These are phyloP conservation scores for Zostera marina DNA, from an alignment of 116 monocot genomes.

Conservation along the genomic window DNA sequence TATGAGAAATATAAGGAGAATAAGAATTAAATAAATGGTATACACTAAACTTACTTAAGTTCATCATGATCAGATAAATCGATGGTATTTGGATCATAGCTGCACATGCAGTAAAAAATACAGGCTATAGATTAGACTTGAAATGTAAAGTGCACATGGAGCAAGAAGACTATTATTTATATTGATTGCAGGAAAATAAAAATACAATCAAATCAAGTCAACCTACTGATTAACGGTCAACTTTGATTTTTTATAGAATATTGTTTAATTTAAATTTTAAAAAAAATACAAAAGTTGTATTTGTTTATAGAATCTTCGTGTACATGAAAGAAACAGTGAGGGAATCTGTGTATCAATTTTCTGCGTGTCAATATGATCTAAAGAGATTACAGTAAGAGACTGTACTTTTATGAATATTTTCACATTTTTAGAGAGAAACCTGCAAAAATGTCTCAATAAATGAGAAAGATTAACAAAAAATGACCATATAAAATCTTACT, in stretches of 20 bases:
- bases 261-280: too few relatives aligned
- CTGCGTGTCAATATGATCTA: neutral
- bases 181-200: too few relatives aligned
- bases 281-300: too few relatives aligned
- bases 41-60: conserved; percentile 47
- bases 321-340: too few relatives aligned
- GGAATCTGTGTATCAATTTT: too few relatives aligned
- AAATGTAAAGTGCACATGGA: too few relatives aligned
- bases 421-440: neutral
- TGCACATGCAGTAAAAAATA: conserved; percentile 17
- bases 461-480: neutral
- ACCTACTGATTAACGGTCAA: too few relatives aligned
- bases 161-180: too few relatives aligned
- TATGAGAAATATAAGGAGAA: neutral
- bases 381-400: neutral
- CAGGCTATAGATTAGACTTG: neutral
- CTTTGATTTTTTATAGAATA: too few relatives aligned
- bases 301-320: too few relatives aligned
- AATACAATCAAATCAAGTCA: too few relatives aligned
- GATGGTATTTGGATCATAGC: conserved; percentile 97
- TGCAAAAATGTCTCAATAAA: neutral
- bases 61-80: conserved; percentile 79
- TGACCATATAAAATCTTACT: conserved; percentile 1
- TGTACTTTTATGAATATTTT: neutral
- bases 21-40: neutral